phyloP scores from a whole-genome alignment of 192 early-diverging fungal genomes.

The Geranomyces michiganensis region DNA sequence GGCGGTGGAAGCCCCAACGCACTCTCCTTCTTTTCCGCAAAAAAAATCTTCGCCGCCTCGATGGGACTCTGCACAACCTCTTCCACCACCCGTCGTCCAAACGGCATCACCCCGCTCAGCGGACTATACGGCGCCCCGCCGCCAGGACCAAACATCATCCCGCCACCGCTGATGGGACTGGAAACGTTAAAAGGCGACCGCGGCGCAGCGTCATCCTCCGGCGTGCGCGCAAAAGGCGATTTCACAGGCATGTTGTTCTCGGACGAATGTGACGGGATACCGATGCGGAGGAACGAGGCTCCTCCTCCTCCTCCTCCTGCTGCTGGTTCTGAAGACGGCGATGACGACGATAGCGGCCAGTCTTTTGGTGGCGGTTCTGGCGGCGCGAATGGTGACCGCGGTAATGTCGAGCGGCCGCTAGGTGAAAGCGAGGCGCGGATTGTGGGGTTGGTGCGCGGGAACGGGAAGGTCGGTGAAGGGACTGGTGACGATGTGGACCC shows the following conservation, averaged over 20 bases:
- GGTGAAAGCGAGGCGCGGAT: too few relatives aligned
- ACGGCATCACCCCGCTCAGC: background rate
- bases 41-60: constrained; percentile 27
- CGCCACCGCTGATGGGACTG: background rate
- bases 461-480: too few relatives aligned
- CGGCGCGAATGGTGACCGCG: too few relatives aligned
- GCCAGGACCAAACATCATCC: background rate
- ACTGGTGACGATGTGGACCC: too few relatives aligned
- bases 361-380: too few relatives aligned
- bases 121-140: background rate
- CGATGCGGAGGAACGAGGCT: background rate
- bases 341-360: too few relatives aligned
- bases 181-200: background rate
- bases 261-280: background rate
- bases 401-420: too few relatives aligned
- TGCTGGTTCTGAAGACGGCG: background rate
- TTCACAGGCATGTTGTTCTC: background rate
- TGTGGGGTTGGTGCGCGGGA: too few relatives aligned
- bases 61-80: constrained; percentile 23
- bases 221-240: background rate
- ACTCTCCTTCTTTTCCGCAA: background rate
- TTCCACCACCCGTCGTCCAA: background rate
- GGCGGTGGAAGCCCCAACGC: background rate
- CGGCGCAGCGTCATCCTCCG: background rate
- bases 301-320: background rate